Conservation (phyloP, 2,329 filamentous ascomycete species). For the Rhytidhysteron rufulum region DNA sequence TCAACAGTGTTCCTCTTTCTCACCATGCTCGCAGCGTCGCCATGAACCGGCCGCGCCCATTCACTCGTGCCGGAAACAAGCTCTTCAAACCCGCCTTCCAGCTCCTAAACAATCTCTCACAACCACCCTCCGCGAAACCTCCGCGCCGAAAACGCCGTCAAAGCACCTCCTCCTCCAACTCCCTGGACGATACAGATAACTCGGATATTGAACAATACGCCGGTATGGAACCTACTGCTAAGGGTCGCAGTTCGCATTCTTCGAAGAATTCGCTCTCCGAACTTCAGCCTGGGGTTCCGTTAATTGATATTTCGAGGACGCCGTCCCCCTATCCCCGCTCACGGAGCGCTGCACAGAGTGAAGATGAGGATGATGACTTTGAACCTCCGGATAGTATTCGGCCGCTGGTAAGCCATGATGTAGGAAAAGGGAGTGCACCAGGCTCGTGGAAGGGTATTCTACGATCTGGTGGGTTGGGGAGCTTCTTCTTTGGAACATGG, state of each 20-base stretch:
- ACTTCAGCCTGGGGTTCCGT: constrained; percentile 37
- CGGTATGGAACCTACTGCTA: constrained; percentile 20
- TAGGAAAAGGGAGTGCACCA: constrained; percentile 21
- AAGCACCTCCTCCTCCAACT: constrained; percentile 26
- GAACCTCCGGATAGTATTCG: constrained; percentile 34
- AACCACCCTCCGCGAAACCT: constrained; percentile 1
- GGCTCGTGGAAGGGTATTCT: constrained; percentile 29
- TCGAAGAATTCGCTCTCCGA: constrained; percentile 29
- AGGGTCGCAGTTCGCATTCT: constrained; percentile 19
- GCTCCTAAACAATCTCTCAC: constrained; percentile 20
- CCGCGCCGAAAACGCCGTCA: constrained; percentile 36
- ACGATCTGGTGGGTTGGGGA: constrained; percentile 43
- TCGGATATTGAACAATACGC: constrained; percentile 32
- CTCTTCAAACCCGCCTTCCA: constrained; percentile 40
- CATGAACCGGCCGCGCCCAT: constrained; percentile 19
- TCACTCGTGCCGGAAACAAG: constrained; percentile 18
- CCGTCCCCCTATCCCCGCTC: constrained; percentile 43
- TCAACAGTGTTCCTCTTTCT: neutral
- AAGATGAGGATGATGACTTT: constrained; percentile 47
- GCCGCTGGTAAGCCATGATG: constrained; percentile 33
- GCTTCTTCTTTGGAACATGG: constrained; percentile 46
- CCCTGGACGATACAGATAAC: constrained; percentile 36
- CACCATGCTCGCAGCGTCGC: neutral
- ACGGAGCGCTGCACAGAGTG: constrained; percentile 41
- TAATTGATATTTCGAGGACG: constrained; percentile 44